phyloP scores from a whole-genome alignment of 148 eudicot genomes.

The Camellia sinensis region DNA sequence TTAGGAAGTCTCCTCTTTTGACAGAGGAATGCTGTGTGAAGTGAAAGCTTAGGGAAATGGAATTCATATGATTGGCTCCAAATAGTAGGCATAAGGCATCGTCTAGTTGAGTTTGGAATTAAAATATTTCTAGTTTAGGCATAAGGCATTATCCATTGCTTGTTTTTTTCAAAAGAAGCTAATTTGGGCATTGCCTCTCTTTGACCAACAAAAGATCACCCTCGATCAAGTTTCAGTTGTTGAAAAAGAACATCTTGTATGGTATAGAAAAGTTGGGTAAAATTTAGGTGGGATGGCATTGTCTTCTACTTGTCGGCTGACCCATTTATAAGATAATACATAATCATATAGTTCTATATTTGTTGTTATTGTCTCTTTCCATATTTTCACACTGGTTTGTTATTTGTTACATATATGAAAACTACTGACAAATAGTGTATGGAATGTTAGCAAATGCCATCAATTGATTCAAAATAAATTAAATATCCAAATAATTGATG shows the following conservation, averaged over 20 bases:
- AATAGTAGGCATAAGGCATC: not conserved
- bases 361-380: not conserved
- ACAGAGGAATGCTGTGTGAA: not conserved
- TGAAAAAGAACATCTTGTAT: not conserved
- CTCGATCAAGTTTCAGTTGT: not conserved
- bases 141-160: not conserved
- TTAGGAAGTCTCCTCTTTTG: not conserved
- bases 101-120: not conserved
- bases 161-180: not conserved
- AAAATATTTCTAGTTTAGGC: no score
- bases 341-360: not conserved
- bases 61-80: not conserved
- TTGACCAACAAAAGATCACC: not conserved
- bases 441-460: no score
- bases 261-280: not conserved
- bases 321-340: not conserved
- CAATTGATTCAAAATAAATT: no score
- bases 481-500: no score
- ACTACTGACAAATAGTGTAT: no score
- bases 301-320: not conserved
- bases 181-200: not conserved
- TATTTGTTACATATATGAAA: no score
- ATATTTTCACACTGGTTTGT: no score
- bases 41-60: not conserved
- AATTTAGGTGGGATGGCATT: slow-evolving; percentile 13